Evolutionary conservation across 2,329 filamentous ascomycete genomes (phyloP).

Genomic region (Diaporthe aspalathi): DNA sequence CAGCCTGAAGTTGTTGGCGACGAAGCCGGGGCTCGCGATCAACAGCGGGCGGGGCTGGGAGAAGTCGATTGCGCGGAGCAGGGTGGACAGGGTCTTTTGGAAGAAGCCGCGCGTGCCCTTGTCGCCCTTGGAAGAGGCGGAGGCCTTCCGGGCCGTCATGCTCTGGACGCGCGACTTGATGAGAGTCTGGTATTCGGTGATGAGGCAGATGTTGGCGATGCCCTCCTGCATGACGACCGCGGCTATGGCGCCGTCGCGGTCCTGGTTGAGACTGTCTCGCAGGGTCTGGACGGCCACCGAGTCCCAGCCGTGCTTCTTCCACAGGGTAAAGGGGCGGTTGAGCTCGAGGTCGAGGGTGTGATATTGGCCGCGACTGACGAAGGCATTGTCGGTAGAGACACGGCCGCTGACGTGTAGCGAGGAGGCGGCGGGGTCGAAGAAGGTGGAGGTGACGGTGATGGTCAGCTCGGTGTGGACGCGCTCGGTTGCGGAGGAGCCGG

Average conservation of each 20-base stretch:
- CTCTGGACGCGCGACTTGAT: conserved; percentile 77
- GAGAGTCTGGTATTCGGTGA: conserved; percentile 83
- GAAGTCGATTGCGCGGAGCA: conserved; percentile 84
- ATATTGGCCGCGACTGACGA: conserved; percentile 65
- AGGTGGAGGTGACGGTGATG: conserved; percentile 66
- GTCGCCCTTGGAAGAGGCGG: conserved; percentile 72
- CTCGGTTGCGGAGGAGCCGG: conserved; percentile 60
- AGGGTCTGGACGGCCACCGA: conserved; percentile 84
- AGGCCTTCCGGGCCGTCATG: conserved; percentile 74
- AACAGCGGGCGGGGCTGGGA: conserved; percentile 76
- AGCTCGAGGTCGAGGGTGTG: conserved; percentile 84
- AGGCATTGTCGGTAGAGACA: conserved; percentile 64
- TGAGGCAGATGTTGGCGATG: conserved; percentile 83
- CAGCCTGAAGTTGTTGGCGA: conserved; percentile 82
- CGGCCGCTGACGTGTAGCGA: conserved; percentile 67
- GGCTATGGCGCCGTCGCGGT: conserved; percentile 83
- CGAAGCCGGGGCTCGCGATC: conserved; percentile 89
- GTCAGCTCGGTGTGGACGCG: conserved; percentile 69
- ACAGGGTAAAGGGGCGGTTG: conserved; percentile 86
- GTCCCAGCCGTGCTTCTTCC: conserved; percentile 91
- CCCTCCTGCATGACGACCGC: conserved; percentile 96
- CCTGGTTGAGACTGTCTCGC: conserved; percentile 80
- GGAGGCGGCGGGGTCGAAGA: conserved; percentile 67
- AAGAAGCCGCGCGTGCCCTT: conserved; percentile 83
- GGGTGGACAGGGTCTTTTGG: conserved; percentile 78